phyloP scores from a whole-genome alignment of 306 rosid species.

The Myrica gale region DNA sequence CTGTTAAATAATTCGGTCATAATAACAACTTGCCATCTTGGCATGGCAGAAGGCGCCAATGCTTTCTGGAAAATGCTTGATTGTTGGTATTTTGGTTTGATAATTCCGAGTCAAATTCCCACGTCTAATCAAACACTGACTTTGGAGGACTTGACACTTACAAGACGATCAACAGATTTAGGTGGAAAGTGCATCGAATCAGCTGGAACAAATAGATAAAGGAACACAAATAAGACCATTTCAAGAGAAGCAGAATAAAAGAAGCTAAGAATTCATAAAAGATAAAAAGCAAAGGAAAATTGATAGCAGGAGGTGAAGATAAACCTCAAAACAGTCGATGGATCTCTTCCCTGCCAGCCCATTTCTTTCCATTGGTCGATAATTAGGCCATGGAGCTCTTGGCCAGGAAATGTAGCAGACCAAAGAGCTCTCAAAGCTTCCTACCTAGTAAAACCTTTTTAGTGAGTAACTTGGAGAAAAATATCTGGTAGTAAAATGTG shows the following conservation, averaged over 20 bases:
- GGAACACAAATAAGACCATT: conserved; percentile 22
- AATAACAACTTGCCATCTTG: conserved; percentile 60
- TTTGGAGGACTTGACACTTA: conserved; percentile 85
- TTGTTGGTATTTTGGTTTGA: conserved; percentile 69
- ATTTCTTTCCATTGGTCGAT: conserved; percentile 95
- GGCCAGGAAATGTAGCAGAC: conserved; percentile 68
- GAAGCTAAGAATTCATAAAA: conserved; percentile 11
- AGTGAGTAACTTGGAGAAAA: conserved; percentile 19
- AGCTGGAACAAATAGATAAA: conserved; percentile 25
- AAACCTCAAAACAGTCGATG: conserved; percentile 93
- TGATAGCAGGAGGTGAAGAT: conserved; percentile 16
- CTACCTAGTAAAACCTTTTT: conserved; percentile 43
- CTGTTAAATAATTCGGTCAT: neutral
- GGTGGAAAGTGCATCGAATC: conserved; percentile 24
- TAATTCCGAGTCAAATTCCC: conserved; percentile 79
- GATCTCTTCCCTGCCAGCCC: conserved; percentile 99
- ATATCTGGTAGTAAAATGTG: conserved; percentile 3
- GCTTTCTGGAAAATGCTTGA: conserved; percentile 97
- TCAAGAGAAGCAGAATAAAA: conserved; percentile 12
- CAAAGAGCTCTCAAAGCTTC: conserved; percentile 83
- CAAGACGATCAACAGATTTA: conserved; percentile 20
- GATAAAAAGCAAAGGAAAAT: conserved; percentile 1
- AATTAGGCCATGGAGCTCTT: conserved; percentile 74
- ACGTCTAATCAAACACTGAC: conserved; percentile 82
- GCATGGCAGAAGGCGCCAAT: conserved; percentile 97